A percentile compares a stretch with the other conserved stretches of the same genome.
Evolutionary conservation across 345 rosid species (phyloP).

Genomic region (Ricinus communis): DNA sequence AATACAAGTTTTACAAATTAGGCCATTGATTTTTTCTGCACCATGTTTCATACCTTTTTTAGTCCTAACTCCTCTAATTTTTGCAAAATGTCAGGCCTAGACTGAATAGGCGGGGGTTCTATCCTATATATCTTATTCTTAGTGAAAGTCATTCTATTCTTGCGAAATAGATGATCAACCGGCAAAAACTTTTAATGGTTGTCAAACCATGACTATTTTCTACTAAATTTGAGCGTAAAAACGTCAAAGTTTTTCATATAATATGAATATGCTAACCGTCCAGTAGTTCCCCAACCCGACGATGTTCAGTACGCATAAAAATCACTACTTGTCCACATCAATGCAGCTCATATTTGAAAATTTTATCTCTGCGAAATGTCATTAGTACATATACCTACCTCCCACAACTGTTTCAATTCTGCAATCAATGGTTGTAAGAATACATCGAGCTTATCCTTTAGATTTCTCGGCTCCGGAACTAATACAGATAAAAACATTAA

Average conservation of each 20-base stretch:
- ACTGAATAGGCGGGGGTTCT: no score
- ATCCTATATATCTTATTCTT: no score
- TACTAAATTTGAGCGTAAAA: not conserved
- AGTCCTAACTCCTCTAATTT: no score
- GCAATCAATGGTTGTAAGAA: slow-evolving; percentile 5
- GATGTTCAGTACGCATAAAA: slow-evolving; percentile 6
- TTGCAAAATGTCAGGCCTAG: no score
- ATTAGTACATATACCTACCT: not conserved
- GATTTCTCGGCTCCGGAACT: not conserved
- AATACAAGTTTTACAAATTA: no score
- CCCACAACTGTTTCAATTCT: slow-evolving; percentile 1
- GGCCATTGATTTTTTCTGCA: no score
- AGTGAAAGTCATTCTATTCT: no score
- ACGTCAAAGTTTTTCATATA: not conserved
- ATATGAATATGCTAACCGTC: not conserved
- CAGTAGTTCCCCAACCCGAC: slow-evolving; percentile 2
- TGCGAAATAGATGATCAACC: no score
- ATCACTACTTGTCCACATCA: slow-evolving; percentile 18
- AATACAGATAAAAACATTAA: not conserved
- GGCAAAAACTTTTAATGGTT: no score
- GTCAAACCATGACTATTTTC: not conserved
- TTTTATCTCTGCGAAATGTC: not conserved
- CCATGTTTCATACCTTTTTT: no score
- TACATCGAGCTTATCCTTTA: slow-evolving; percentile 8
- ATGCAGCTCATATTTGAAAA: not conserved